Percentiles rank a stretch among this genome's conserved stretches.
phyloP scores from a whole-genome alignment of 1,139 yeast genomes.

The Kodamaea ohmeri region DNA sequence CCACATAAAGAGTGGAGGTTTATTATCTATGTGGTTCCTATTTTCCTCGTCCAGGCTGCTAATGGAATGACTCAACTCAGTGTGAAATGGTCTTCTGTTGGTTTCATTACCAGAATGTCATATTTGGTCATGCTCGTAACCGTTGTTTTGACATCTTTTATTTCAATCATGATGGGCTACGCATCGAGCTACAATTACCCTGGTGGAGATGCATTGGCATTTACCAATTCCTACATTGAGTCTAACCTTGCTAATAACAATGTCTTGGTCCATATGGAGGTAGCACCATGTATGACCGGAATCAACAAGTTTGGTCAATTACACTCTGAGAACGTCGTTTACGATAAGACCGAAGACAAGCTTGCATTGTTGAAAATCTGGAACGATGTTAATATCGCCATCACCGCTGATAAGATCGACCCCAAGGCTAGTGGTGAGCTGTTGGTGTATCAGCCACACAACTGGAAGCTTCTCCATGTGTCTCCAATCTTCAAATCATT shows the following conservation, averaged over 20 bases:
- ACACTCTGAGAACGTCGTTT: constrained; percentile 40
- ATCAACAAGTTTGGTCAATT: constrained; percentile 70
- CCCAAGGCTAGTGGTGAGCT: constrained; percentile 10
- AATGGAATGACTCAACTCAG: constrained; percentile 52
- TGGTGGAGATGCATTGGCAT: constrained; percentile 72
- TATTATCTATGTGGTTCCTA: constrained; percentile 71
- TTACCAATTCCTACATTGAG: constrained; percentile 48
- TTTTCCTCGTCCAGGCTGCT: constrained; percentile 64
- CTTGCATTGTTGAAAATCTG: constrained; percentile 40
- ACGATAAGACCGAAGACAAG: constrained; percentile 71
- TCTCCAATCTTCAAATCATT: constrained; percentile 25
- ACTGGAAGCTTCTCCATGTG: constrained; percentile 29
- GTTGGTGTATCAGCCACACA: constrained; percentile 16
- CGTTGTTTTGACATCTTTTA: constrained; percentile 29
- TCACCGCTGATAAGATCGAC: constrained; percentile 40
- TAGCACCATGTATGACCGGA: constrained; percentile 86
- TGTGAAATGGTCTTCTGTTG: constrained; percentile 28
- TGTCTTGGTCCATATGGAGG: constrained; percentile 66
- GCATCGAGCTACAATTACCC: constrained; percentile 81
- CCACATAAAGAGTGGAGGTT: constrained; percentile 97
- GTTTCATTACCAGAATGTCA: constrained; percentile 29
- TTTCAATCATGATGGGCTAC: constrained; percentile 54
- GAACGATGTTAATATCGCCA: constrained; percentile 57
- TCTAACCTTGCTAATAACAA: constrained; percentile 12
- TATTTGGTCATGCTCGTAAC: constrained; percentile 30